Percentiles rank a stretch among this genome's conserved stretches.
Evolutionary conservation across 129 eudicot genomes (phyloP).

Genomic region (Solidago caesia): DNA sequence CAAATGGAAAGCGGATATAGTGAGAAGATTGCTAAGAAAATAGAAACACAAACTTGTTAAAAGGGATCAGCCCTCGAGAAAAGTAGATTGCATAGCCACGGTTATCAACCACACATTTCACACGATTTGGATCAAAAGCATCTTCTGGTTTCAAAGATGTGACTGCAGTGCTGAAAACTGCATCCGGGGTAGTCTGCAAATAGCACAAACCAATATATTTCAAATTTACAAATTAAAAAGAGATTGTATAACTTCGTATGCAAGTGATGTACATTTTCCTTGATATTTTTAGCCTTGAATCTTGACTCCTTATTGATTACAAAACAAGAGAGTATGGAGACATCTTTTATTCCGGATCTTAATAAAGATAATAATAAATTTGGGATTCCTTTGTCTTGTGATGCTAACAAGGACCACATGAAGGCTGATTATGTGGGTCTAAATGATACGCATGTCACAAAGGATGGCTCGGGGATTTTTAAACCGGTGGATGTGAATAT

Average conservation of each 20-base stretch:
- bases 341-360: too few relatives aligned
- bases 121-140: slow-evolving; percentile 95
- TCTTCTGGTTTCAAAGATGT: slow-evolving; percentile 90
- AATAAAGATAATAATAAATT: too few relatives aligned
- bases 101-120: slow-evolving; percentile 87
- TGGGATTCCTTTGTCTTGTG: too few relatives aligned
- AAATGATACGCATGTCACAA: too few relatives aligned
- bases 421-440: too few relatives aligned
- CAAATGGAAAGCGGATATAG: neutral
- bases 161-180: slow-evolving; percentile 95
- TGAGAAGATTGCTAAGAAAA: neutral
- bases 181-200: slow-evolving; percentile 83
- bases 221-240: neutral
- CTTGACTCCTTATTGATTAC: neutral
- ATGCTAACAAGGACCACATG: too few relatives aligned
- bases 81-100: slow-evolving; percentile 89
- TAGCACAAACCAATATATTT: neutral
- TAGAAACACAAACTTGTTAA: slow-evolving; percentile 63
- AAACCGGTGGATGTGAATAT: too few relatives aligned
- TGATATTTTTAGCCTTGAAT: neutral
- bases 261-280: too few relatives aligned
- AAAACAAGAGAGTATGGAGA: too few relatives aligned
- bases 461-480: too few relatives aligned
- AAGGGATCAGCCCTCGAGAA: slow-evolving; percentile 87
- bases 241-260: neutral